Evolutionary conservation across 805 yeast species (phyloP).

Genomic region (Ogataea nakhonphanomensis): DNA sequence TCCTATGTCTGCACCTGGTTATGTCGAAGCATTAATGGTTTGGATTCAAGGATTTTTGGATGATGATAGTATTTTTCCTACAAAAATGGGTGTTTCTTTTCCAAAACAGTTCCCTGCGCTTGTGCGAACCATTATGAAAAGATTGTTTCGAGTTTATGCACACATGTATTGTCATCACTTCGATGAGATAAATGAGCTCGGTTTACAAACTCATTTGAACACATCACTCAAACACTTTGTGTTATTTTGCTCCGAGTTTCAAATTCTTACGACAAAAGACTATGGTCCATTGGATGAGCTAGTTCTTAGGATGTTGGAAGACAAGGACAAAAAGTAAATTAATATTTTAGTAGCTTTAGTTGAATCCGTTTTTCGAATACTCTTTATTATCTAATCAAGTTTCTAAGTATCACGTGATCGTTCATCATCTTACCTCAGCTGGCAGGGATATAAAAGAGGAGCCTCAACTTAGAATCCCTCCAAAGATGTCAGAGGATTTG

Average conservation of each 20-base stretch:
- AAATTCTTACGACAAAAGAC: constrained; percentile 72
- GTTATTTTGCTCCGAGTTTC: constrained; percentile 80
- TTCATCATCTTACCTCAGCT: constrained; percentile 12
- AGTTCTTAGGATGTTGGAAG: constrained; percentile 62
- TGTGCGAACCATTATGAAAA: constrained; percentile 82
- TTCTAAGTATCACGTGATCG: constrained; percentile 20
- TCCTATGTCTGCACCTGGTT: constrained; percentile 90
- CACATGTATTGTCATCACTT: constrained; percentile 98
- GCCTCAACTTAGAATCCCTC: too few species aligned
- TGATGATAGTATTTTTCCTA: constrained; percentile 86
- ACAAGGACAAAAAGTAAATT: constrained; percentile 14
- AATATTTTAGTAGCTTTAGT: not conserved
- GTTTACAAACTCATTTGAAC: constrained; percentile 87
- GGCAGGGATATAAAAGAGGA: not conserved
- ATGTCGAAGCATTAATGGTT: constrained; percentile 87
- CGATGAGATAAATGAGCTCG: constrained; percentile 89
- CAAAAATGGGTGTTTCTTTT: constrained; percentile 87
- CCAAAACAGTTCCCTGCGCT: constrained; percentile 77
- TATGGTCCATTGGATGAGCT: constrained; percentile 90
- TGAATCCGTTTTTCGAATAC: not conserved
- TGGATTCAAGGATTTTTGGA: constrained; percentile 95
- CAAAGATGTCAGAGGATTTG: constrained; percentile 4
- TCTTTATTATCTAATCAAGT: not conserved
- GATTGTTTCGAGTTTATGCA: constrained; percentile 91
- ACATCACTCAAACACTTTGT: constrained; percentile 94